These are phyloP conservation scores for Crithidia acanthocephali DNA, from an alignment of 208 protist genomes.

Conservation along the genomic window DNA sequence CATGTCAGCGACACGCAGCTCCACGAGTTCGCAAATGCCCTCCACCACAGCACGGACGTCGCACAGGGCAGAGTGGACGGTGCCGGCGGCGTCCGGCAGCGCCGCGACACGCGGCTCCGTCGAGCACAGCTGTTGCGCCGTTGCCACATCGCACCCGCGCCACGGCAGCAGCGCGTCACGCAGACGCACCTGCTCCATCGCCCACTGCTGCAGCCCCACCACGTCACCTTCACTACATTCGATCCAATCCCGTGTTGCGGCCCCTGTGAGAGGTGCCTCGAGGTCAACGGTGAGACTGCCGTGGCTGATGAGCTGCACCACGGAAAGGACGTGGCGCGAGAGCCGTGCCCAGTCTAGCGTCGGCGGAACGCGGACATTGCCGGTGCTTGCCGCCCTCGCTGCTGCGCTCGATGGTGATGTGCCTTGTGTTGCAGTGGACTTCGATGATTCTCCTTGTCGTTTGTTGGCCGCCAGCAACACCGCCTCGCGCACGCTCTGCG, in stretches of 20 bases:
- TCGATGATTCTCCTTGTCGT: too few relatives aligned
- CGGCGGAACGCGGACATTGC: too few relatives aligned
- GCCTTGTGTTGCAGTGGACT: too few relatives aligned
- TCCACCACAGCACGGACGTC: conserved; percentile 34
- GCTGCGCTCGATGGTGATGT: too few relatives aligned
- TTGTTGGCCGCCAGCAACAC: neutral
- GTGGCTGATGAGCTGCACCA: conserved; percentile 11
- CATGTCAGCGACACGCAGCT: conserved; percentile 15
- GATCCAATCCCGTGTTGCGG: too few relatives aligned
- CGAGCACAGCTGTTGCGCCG: conserved; percentile 41
- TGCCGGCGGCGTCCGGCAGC: conserved; percentile 35
- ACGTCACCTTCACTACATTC: too few relatives aligned
- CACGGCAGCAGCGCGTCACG: conserved; percentile 56
- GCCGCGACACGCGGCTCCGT: conserved; percentile 38
- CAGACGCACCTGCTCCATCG: neutral
- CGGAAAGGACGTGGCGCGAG: conserved; percentile 28
- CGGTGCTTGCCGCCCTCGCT: too few relatives aligned
- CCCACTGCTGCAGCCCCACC: too few relatives aligned
- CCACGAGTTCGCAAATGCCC: conserved; percentile 26
- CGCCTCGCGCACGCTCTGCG: conserved; percentile 13
- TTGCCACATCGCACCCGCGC: conserved; percentile 58
- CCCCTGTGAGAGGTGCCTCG: neutral
- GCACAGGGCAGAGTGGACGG: conserved; percentile 45
- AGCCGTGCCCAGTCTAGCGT: conserved; percentile 35
- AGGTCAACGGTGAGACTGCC: neutral